Evolutionary conservation across 2,329 filamentous ascomycete genomes (phyloP).

Genomic region (Thermoascus crustaceus): DNA sequence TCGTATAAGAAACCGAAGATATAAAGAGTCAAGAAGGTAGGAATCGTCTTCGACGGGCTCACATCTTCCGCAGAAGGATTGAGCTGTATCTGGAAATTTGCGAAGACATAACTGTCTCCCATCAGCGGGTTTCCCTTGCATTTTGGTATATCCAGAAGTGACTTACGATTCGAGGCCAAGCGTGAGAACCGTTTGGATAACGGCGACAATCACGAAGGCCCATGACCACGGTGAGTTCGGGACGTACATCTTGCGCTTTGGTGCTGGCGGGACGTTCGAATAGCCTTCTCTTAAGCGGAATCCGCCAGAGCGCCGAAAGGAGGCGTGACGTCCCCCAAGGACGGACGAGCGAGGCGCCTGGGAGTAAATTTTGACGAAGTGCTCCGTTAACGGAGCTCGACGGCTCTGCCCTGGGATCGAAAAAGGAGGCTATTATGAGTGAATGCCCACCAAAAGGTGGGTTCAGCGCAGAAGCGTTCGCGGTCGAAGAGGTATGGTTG

Average conservation of each 20-base stretch:
- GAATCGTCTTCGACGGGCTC: conserved; percentile 58
- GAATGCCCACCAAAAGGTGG: conserved; percentile 25
- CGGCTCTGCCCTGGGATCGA: conserved; percentile 17
- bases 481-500: conserved; percentile 3
- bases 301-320: conserved; percentile 41
- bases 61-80: conserved; percentile 32
- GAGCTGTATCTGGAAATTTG: conserved; percentile 61
- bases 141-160: background rate
- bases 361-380: conserved; percentile 46
- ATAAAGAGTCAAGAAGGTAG: conserved; percentile 91
- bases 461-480: conserved; percentile 7
- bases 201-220: conserved; percentile 66
- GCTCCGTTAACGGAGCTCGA: conserved; percentile 34
- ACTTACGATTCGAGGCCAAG: conserved; percentile 80
- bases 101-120: conserved; percentile 70
- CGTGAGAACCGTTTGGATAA: conserved; percentile 69
- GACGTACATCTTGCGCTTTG: conserved; percentile 55
- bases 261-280: conserved; percentile 29
- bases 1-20: conserved; percentile 97
- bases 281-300: conserved; percentile 48
- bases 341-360: conserved; percentile 52
- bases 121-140: conserved; percentile 1
- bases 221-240: conserved; percentile 84
- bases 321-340: conserved; percentile 48
- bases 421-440: conserved; percentile 24